Percentiles rank a stretch among this genome's conserved stretches.
Evolutionary conservation across 2,329 filamentous ascomycete species (phyloP).

Genomic region (Cladosporium halotolerans): DNA sequence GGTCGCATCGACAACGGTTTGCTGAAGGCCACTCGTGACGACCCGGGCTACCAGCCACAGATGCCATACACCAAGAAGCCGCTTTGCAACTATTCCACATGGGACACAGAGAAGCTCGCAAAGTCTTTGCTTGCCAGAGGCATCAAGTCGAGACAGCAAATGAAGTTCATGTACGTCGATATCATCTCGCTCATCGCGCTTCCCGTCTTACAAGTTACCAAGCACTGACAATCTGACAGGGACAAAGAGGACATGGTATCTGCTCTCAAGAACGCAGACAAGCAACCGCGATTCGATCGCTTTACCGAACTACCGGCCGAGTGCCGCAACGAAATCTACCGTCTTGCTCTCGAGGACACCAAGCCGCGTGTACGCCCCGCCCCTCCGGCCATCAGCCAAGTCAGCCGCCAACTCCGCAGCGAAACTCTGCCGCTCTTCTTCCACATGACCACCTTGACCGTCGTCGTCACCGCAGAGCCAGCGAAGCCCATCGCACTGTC

Average conservation of each 20-base stretch:
- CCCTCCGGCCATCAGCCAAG: neutral
- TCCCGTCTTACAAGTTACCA: neutral
- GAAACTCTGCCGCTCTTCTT: constrained; percentile 7
- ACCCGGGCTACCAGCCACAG: neutral
- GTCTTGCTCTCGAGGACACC: neutral
- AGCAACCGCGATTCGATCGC: neutral
- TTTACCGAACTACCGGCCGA: constrained; percentile 9
- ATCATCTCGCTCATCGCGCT: neutral
- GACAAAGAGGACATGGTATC: neutral
- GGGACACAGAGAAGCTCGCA: neutral
- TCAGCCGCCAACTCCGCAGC: neutral
- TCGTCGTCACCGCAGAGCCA: neutral
- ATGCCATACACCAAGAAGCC: neutral
- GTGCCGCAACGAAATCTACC: constrained; percentile 10
- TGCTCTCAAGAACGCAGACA: neutral
- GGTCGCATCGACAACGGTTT: neutral
- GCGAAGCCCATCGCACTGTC: neutral
- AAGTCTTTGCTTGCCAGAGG: neutral
- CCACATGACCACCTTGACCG: neutral
- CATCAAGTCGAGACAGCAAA: neutral
- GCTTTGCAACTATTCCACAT: neutral
- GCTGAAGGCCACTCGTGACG: neutral
- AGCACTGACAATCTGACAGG: neutral
- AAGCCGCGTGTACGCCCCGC: neutral
- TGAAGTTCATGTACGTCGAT: neutral